A percentile compares a stretch with the other conserved stretches of the same genome.
Conservation (phyloP, 306 rosid genomes). For the Quercus rubra region DNA sequence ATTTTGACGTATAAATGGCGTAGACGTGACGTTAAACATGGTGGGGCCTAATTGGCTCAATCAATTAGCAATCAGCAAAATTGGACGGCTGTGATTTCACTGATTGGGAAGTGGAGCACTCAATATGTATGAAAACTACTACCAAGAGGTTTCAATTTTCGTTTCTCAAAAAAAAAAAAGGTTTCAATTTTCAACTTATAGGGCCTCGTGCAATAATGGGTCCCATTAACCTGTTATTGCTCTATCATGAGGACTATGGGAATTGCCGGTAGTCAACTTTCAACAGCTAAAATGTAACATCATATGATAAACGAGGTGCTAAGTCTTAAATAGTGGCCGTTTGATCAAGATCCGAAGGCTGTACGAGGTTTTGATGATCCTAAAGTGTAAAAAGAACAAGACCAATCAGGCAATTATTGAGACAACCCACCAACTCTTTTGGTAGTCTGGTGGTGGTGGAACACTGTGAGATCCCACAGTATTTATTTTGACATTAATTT, state of each 20-base stretch:
- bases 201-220: not conserved
- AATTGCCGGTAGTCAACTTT: slow-evolving; percentile 26
- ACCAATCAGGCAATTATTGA: not conserved
- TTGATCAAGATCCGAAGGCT: not conserved
- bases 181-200: not conserved
- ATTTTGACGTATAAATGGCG: slow-evolving; percentile 38
- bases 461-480: no score
- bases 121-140: not conserved
- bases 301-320: not conserved
- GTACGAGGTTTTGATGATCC: no score
- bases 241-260: not conserved
- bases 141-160: not conserved
- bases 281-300: not conserved
- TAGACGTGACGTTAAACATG: slow-evolving; percentile 22
- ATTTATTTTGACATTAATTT: no score
- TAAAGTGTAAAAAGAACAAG: no score
- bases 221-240: slow-evolving; percentile 11
- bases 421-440: not conserved
- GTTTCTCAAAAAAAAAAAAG: not conserved
- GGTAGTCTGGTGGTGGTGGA: no score
- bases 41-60: not conserved
- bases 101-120: not conserved
- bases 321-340: not conserved
- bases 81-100: not conserved
- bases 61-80: no score